A percentile compares a stretch with the other conserved stretches of the same genome.
Conservation (phyloP, 1,139 yeast species). For the Geotrichum citri-aurantii region DNA sequence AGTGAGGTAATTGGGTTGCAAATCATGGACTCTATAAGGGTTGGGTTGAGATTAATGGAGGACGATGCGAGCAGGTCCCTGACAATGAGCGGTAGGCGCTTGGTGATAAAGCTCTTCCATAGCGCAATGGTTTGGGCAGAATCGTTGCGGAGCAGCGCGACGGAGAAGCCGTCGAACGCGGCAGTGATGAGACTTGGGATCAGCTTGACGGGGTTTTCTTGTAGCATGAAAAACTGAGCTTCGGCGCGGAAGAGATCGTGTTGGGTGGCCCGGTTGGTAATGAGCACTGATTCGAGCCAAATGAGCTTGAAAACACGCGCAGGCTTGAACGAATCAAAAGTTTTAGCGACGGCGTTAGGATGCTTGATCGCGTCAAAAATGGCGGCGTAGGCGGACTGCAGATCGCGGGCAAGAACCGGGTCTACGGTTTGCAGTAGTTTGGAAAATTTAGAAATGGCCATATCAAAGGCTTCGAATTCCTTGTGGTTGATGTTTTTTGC, state of each 20-base stretch:
- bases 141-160: slow-evolving; percentile 29
- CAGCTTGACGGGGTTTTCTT: slow-evolving; percentile 28
- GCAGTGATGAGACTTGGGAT: slow-evolving; percentile 33
- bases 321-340: slow-evolving; percentile 18
- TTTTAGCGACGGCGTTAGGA: slow-evolving; percentile 6
- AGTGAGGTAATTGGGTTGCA: slow-evolving; percentile 27
- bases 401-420: slow-evolving; percentile 4
- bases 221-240: slow-evolving; percentile 29
- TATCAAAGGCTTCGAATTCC: slow-evolving; percentile 10
- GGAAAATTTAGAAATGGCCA: slow-evolving; percentile 3
- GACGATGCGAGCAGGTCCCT: slow-evolving; percentile 18
- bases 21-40: slow-evolving; percentile 25
- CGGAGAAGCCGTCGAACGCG: slow-evolving; percentile 36
- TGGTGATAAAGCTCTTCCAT: slow-evolving; percentile 33
- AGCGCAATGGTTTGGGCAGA: slow-evolving; percentile 24
- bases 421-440: slow-evolving; percentile 3
- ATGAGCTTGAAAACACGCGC: slow-evolving; percentile 30
- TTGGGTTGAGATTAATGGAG: slow-evolving; percentile 15
- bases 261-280: slow-evolving; percentile 26
- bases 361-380: slow-evolving; percentile 14
- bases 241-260: slow-evolving; percentile 27
- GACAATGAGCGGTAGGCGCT: slow-evolving; percentile 29
- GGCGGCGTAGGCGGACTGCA: slow-evolving; percentile 4
- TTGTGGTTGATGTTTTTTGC: slow-evolving; percentile 10
- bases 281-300: slow-evolving; percentile 34